phyloP scores from a whole-genome alignment of 768 basidiomycete genomes.

The Phylloporus sp. region DNA sequence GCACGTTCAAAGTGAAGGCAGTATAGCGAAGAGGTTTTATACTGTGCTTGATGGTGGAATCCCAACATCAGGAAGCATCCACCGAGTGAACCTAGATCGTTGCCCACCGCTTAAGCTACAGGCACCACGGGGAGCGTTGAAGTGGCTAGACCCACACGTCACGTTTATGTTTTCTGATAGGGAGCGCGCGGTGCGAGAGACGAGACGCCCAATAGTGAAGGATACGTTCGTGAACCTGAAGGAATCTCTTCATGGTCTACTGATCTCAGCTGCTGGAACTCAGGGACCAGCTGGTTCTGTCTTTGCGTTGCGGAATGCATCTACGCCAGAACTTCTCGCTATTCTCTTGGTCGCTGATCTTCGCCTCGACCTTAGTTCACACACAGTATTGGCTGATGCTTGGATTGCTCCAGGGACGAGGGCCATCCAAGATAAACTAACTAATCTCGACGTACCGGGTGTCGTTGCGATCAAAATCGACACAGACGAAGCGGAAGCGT shows the following conservation, averaged over 20 bases:
- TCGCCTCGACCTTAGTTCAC: slow-evolving; percentile 44
- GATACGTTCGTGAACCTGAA: slow-evolving; percentile 34
- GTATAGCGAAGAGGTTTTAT: slow-evolving; percentile 27
- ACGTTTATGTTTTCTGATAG: slow-evolving; percentile 31
- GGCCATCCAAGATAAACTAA: slow-evolving; percentile 2
- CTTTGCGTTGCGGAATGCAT: slow-evolving; percentile 17
- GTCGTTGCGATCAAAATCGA: slow-evolving; percentile 15
- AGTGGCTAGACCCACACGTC: slow-evolving; percentile 35
- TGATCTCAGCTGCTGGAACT: slow-evolving; percentile 26
- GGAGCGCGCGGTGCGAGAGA: slow-evolving; percentile 20
- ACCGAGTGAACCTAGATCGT: slow-evolving; percentile 35
- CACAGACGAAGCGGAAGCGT: slow-evolving; percentile 30
- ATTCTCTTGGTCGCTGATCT: slow-evolving; percentile 46
- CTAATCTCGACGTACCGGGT: slow-evolving; percentile 6
- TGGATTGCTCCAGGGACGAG: slow-evolving; percentile 40
- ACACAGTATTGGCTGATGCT: slow-evolving; percentile 50
- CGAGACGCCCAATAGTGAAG: background rate
- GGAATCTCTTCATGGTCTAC: slow-evolving; percentile 27
- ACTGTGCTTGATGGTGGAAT: slow-evolving; percentile 13
- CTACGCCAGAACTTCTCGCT: slow-evolving; percentile 27
- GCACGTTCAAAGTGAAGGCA: slow-evolving; percentile 14
- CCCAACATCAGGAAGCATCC: slow-evolving; percentile 34
- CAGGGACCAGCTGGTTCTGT: slow-evolving; percentile 14
- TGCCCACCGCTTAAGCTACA: slow-evolving; percentile 31
- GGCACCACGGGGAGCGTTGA: slow-evolving; percentile 1